phyloP scores from a whole-genome alignment of 2,329 filamentous ascomycete genomes.

The Pseudogymnoascus sp. region DNA sequence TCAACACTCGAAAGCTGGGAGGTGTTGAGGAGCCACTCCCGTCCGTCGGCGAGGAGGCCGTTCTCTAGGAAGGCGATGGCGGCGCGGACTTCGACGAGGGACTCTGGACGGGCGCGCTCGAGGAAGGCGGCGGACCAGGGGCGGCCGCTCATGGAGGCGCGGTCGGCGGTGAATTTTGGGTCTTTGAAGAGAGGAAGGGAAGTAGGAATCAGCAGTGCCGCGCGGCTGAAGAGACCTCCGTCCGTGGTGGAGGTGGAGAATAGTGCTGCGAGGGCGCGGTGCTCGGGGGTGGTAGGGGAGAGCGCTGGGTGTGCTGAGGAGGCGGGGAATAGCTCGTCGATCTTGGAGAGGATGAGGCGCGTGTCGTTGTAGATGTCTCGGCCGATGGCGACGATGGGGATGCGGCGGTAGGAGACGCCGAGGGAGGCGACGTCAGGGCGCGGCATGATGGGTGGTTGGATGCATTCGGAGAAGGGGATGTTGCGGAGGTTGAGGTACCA shows the following conservation, averaged over 20 bases:
- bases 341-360: slow-evolving; percentile 55
- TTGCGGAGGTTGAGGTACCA: slow-evolving; percentile 59
- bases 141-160: slow-evolving; percentile 36
- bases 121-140: slow-evolving; percentile 33
- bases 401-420: slow-evolving; percentile 58
- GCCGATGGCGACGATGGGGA: slow-evolving; percentile 58
- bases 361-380: slow-evolving; percentile 62
- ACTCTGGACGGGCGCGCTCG: slow-evolving; percentile 42
- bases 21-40: slow-evolving; percentile 52
- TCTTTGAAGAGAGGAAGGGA: slow-evolving; percentile 46
- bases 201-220: slow-evolving; percentile 47
- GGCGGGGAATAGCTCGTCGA: slow-evolving; percentile 47
- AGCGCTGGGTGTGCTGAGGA: slow-evolving; percentile 26
- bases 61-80: slow-evolving; percentile 52
- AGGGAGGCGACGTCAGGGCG: slow-evolving; percentile 54
- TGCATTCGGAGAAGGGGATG: not conserved
- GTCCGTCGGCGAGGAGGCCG: slow-evolving; percentile 55
- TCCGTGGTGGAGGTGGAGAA: slow-evolving; percentile 49
- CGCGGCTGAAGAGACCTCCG: slow-evolving; percentile 45
- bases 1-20: slow-evolving; percentile 46
- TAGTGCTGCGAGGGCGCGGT: slow-evolving; percentile 43
- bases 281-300: slow-evolving; percentile 31
- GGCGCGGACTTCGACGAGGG: slow-evolving; percentile 44
- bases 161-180: slow-evolving; percentile 50
- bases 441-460: slow-evolving; percentile 58